Conservation (phyloP, 2,329 filamentous ascomycete species). For the Pseudovirgaria hyperparasitica region DNA sequence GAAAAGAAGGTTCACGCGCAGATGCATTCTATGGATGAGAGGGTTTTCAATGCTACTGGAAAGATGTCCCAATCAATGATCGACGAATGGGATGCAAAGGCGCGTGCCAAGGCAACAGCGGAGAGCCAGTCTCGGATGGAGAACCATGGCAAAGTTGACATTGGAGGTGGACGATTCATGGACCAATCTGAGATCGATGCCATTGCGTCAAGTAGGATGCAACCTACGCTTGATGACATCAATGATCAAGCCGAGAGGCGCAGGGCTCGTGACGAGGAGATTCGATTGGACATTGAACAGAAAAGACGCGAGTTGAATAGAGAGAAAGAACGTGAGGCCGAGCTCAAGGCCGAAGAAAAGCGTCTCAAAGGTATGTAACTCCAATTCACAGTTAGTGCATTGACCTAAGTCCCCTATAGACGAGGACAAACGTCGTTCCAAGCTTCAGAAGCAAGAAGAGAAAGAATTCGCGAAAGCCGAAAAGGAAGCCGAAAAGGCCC, state of each 20-base stretch:
- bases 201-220: constrained; percentile 63
- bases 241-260: constrained; percentile 64
- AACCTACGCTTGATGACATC: constrained; percentile 77
- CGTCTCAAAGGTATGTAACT: constrained; percentile 42
- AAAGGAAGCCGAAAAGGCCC: constrained; percentile 32
- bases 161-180: constrained; percentile 73
- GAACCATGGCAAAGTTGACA: constrained; percentile 47
- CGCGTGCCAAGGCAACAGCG: constrained; percentile 53
- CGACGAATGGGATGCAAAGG: constrained; percentile 69
- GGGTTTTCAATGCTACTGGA: constrained; percentile 64
- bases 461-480: constrained; percentile 25
- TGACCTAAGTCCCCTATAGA: constrained; percentile 27
- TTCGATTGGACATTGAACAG: constrained; percentile 51
- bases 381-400: background rate
- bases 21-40: constrained; percentile 70
- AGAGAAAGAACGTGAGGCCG: constrained; percentile 38
- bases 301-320: constrained; percentile 46
- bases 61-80: constrained; percentile 55
- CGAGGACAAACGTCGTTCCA: constrained; percentile 39
- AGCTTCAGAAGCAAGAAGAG: constrained; percentile 38
- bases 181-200: constrained; percentile 65
- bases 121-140: constrained; percentile 49
- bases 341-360: constrained; percentile 33
- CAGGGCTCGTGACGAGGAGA: constrained; percentile 51
- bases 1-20: constrained; percentile 74